A percentile compares a stretch with the other conserved stretches of the same genome.
Conservation (phyloP, 2,329 filamentous ascomycete genomes). For the Fusarium siculi region DNA sequence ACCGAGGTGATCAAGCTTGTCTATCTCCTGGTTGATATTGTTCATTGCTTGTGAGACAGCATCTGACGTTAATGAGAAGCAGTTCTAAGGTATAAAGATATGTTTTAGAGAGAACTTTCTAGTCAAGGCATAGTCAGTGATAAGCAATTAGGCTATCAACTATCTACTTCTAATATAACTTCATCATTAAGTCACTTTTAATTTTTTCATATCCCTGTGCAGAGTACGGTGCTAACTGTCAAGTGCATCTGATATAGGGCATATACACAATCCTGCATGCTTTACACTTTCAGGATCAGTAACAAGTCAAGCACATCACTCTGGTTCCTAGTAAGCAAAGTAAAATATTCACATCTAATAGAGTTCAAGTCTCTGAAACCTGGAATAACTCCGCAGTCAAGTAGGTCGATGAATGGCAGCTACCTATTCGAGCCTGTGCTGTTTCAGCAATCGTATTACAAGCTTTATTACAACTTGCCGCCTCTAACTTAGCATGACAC, state of each 20-base stretch:
- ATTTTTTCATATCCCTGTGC: neutral
- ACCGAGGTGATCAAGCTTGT: no score
- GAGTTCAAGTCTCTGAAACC: neutral
- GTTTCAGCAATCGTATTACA: neutral
- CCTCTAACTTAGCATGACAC: neutral
- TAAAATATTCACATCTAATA: neutral
- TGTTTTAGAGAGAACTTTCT: neutral
- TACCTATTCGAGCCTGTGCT: neutral
- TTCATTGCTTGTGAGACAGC: no score
- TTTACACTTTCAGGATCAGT: neutral
- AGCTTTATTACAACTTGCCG: neutral
- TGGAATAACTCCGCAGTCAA: neutral
- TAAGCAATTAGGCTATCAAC: no score
- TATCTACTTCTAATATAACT: neutral
- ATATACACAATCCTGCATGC: neutral
- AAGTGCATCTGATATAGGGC: no score
- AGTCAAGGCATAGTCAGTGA: neutral
- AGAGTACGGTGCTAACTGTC: neutral
- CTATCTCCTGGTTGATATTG: no score
- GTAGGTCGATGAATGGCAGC: neutral
- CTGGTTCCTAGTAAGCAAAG: neutral
- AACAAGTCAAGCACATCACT: neutral
- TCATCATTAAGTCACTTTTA: neutral
- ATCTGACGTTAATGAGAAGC: no score
- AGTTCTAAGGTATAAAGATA: neutral